phyloP scores from a whole-genome alignment of 495 filamentous ascomycete species.

The Aspergillus haitiensis region DNA sequence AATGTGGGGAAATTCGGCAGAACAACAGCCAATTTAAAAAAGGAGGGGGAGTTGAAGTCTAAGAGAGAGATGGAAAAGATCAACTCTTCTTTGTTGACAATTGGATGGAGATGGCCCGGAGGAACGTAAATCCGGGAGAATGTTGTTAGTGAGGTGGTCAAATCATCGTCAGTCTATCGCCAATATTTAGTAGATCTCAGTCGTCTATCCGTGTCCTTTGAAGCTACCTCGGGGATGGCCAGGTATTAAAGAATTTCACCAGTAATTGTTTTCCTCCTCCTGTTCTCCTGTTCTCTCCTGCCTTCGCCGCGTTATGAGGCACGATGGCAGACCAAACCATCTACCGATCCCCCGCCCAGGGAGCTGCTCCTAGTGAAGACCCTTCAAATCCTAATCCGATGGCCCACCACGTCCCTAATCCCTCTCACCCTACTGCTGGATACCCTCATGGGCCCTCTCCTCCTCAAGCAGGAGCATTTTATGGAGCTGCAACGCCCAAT shows the following conservation, averaged over 20 bases:
- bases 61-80: too few relatives aligned
- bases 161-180: conserved; percentile 18
- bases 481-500: conserved; percentile 37
- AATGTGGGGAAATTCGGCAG: not conserved
- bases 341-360: conserved; percentile 70
- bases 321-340: conserved; percentile 73
- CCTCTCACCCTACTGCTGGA: conserved; percentile 35
- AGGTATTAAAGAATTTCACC: conserved; percentile 14
- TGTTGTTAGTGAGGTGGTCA: conserved; percentile 40
- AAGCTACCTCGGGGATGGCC: conserved; percentile 16
- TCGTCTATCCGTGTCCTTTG: not conserved
- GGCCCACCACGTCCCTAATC: conserved; percentile 58
- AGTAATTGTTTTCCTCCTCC: conserved; percentile 12
- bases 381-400: conserved; percentile 61
- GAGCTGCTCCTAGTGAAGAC: conserved; percentile 56
- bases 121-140: conserved; percentile 37
- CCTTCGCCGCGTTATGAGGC: conserved; percentile 20
- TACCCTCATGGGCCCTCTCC: conserved; percentile 54
- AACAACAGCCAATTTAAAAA: not conserved
- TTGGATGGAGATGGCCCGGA: conserved; percentile 25
- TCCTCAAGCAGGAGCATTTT: conserved; percentile 58
- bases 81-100: conserved; percentile 8
- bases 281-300: conserved; percentile 10
- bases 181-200: not conserved
- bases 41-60: not conserved